Evolutionary conservation across 2,329 filamentous ascomycete species (phyloP), one percentile per base, ranked within the genome.

Genomic region (Pseudogymnoascus sp.): DNA sequence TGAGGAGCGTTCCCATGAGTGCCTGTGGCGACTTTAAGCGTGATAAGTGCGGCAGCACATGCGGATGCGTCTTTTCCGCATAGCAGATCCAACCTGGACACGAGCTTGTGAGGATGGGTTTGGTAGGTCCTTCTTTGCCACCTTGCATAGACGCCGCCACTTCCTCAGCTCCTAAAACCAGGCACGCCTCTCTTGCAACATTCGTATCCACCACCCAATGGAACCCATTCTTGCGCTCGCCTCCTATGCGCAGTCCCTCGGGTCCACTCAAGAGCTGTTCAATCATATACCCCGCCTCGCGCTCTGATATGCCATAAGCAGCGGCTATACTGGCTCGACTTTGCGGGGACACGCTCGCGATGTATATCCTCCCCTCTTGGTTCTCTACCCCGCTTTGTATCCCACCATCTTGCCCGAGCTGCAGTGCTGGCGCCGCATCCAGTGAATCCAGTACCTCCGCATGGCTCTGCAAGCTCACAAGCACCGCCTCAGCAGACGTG

Each of bases 51-150:
- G 92, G 91, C 60, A 99, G 82, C 63, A 97, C 86, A 71, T 97
- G 88, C 1, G 94, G 92, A 72, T 99, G 94, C 63, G 93, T 97
- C 78, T 99, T 97, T 75, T 99, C 94, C 25, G 93, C 93, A 72
- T 99, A 99, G 77, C 94, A 99, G 63, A 99, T 93, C 92, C 95
- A 99, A 6, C 94, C 94, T 0, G 94, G 94, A 74, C 94, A 99
- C 18, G 91, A 91, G 3, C 92, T 92, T 7, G 92, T 91, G 47
- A 99, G 81, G 31, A 93, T 85, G 0, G 91, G 90, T 65, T 79
- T 78, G 21, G 71, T 67, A 4, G 73, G 67, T 14, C 64, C 64
- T 35, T 63, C 59, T n/a, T 66, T 62, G 62, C 25, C 66, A 47
- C 68, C 64, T 28, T 59, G 16, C 62, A 69, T 63, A 73, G 70